Base-by-base conservation (phyloP, 2,329 filamentous ascomycete genomes). In the Amesomyces nigricolor region DNA sequence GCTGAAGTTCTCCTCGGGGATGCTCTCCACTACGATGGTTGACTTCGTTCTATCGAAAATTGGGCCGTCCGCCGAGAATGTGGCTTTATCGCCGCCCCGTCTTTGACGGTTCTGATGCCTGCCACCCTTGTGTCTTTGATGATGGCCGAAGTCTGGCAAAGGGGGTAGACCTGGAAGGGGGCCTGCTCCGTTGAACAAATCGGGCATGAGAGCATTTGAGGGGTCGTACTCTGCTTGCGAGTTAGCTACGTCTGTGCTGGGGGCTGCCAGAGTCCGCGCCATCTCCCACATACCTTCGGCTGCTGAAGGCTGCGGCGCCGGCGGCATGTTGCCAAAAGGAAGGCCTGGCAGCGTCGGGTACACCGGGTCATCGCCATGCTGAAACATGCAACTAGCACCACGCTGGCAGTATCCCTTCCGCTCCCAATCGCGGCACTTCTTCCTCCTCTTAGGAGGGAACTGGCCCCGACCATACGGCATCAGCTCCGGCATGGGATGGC, bases 11-110 rank as follows among this genome's bases (percentile, higher is more conserved):
- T 88, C 85, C 58, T 86, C 80, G 0, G 89, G 89, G 5, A 94
- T 92, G 54, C 85, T 84, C 66, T 91, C 87, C 2, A 94, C 78
- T 2, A 91, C 87, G 17, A 94, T 79, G 0, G 83, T 82, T 7
- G 81, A 86, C 62, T 84, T 86, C 0, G 76, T 78, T 53, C 72
- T 77, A 66, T 91, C 86, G 48, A 75, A 69, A 26, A 83, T 78
- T 0, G 85, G 82, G 0, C 85, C 84, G 19, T 82, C 78, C 0
- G 79, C 76, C 0, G 88, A 88, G 64, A 89, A 85, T 0, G 82
- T 72, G 3, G 85, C 78, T 32, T 79, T 75, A 2, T 57, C 57
- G 2, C 22, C 22, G 22, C 45, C 42, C 11, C 57, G 54, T 8
- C 46, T 52, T 19, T 53, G 57, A 10, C 56, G 48, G 16, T 44